Base-by-base conservation (phyloP, 306 rosid genomes). In the barrel medic (Medicago truncatula) region DNA sequence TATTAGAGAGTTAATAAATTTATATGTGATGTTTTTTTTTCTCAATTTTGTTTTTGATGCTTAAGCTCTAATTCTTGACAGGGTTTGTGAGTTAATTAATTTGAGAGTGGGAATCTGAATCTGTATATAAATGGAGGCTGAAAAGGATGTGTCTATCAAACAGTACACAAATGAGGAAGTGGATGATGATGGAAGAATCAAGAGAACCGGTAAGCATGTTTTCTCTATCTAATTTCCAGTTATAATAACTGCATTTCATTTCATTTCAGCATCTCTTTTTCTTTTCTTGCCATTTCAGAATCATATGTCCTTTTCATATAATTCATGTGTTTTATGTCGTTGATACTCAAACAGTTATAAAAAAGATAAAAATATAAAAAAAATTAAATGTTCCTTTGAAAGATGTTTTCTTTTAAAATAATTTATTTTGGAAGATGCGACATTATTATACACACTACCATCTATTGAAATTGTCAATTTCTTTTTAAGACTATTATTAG, bases 181-280 rank as follows among this genome's bases (percentile, higher is more conserved):
- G 3, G 85, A 82, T 66, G 85, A 82, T 65, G 82, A 82, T 72
- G 79, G 85, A 3, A 82, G 66, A 82, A 46, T 17, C 58, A 82
- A 82, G 70, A 77, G 85, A 77, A 77, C 79, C 0, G 85, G 85
- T 77, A 13, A 41, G 6, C 2, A 0, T 10, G 21, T 23, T n/a
- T 36, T 59, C 8, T 18, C 6, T 15, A 47, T 47, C 31, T 28
- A n/a, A n/a, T n/a, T 28, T 28, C 31, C 23, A 21, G 1, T 21
- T 21, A 21, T 21, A 21, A n/a, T n/a, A n/a, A 28, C 52, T 46
- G 14, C 17, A 8, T 53, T 9, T 53, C 23, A 14, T 16, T 17
- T 16, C 9, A 6, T n/a, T n/a, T 52, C 7, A 49, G 18, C 56
- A 49, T 15, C 18, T 49, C 18, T 49, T 13, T 49, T 1, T n/a